phyloP scores from a whole-genome alignment of 108 stramenopile species.

The Fistulifera pelliculosa region DNA sequence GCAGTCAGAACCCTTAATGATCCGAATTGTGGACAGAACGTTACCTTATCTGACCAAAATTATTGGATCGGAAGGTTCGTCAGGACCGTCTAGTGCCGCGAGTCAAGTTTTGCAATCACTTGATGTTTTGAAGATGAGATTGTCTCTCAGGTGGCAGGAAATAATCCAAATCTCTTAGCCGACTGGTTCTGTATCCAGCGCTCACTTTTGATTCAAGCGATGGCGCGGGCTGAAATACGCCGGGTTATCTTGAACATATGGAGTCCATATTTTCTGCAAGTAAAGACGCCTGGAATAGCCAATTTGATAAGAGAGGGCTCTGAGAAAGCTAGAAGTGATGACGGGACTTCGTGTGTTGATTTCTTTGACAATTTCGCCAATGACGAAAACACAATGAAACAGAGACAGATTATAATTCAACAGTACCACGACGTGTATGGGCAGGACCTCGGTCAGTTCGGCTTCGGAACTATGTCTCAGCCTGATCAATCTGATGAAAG shows the following conservation, averaged over 20 bases:
- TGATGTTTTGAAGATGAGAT: slow-evolving; percentile 51
- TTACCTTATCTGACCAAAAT: slow-evolving; percentile 39
- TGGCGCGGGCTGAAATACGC: slow-evolving; percentile 49
- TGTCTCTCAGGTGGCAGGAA: slow-evolving; percentile 40
- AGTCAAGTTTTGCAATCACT: slow-evolving; percentile 44
- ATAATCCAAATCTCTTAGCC: slow-evolving; percentile 41
- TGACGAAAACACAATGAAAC: slow-evolving; percentile 25
- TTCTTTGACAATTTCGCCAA: slow-evolving; percentile 37
- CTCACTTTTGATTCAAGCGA: slow-evolving; percentile 42
- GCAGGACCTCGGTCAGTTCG: background rate
- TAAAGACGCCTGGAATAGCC: slow-evolving; percentile 1
- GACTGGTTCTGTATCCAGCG: slow-evolving; percentile 59
- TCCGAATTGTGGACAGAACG: slow-evolving; percentile 36
- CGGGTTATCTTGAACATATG: slow-evolving; percentile 24
- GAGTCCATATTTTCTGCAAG: slow-evolving; percentile 18
- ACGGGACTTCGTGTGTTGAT: background rate
- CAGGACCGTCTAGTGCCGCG: slow-evolving; percentile 33
- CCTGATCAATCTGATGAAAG: slow-evolving; percentile 9
- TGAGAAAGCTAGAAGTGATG: slow-evolving; percentile 11
- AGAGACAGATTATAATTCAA: slow-evolving; percentile 16
- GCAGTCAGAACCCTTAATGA: slow-evolving; percentile 44
- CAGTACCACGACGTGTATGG: slow-evolving; percentile 39
- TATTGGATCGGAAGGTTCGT: slow-evolving; percentile 11
- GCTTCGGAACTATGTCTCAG: background rate
- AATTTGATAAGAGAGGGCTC: slow-evolving; percentile 17